Percentiles rank a stretch among this genome's conserved stretches.
phyloP scores from a whole-genome alignment of 495 filamentous ascomycete genomes.

The Trichoderma parareesei region DNA sequence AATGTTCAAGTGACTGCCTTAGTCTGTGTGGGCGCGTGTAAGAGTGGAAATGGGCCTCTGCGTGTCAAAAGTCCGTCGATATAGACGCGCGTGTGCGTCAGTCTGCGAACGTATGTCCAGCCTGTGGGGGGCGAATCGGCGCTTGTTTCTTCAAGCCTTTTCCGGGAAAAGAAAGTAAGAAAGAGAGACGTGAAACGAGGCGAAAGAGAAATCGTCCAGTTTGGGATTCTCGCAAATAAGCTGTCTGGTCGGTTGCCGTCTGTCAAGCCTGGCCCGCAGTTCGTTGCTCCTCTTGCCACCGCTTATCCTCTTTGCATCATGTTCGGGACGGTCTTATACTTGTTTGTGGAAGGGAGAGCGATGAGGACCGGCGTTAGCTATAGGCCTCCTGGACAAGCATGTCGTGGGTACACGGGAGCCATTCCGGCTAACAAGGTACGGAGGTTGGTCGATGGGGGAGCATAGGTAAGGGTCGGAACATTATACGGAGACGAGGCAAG shows the following conservation, averaged over 20 bases:
- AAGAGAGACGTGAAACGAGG: background rate
- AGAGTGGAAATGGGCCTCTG: background rate
- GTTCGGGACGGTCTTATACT: background rate
- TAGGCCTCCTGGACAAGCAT: conserved; percentile 6
- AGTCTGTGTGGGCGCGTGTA: background rate
- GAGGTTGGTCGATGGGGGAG: background rate
- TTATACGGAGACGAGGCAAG: background rate
- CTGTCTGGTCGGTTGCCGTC: background rate
- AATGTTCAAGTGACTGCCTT: background rate
- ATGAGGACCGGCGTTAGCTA: background rate
- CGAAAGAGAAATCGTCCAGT: background rate
- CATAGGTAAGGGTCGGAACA: background rate
- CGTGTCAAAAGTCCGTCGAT: too few species aligned
- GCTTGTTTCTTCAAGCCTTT: background rate
- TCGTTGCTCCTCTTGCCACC: conserved; percentile 1
- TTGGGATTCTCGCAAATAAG: background rate
- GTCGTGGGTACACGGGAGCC: background rate
- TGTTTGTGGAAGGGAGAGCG: background rate
- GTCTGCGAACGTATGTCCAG: background rate
- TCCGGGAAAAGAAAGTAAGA: background rate
- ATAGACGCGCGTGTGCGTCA: background rate
- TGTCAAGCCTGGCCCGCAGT: background rate
- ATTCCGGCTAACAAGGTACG: conserved; percentile 4
- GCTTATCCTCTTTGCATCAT: conserved; percentile 9
- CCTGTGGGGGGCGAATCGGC: background rate